These are phyloP conservation scores for Talaromyces adpressus DNA, from an alignment of 495 filamentous ascomycete species.

Conservation along the genomic window DNA sequence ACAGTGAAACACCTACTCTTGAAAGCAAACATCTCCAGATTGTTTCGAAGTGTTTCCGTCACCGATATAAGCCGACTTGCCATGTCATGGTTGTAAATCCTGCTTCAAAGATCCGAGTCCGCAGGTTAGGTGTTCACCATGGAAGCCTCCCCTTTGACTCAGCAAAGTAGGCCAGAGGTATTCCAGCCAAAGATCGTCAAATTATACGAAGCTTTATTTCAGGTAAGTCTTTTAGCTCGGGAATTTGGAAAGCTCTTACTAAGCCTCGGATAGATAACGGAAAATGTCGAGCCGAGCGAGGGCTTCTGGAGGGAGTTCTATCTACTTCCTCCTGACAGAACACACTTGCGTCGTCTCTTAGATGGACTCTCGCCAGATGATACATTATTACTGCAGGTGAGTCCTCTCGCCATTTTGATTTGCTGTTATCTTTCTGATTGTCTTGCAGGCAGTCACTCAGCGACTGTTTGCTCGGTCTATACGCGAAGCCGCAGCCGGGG, in stretches of 20 bases:
- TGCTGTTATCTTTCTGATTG: neutral
- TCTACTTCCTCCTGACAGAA: constrained; percentile 69
- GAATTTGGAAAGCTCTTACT: neutral
- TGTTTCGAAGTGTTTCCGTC: neutral
- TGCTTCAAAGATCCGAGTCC: neutral
- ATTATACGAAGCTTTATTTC: constrained; percentile 82
- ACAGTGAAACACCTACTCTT: neutral
- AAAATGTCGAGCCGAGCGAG: constrained; percentile 63
- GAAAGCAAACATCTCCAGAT: neutral
- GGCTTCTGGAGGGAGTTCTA: constrained; percentile 98
- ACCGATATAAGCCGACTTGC: neutral
- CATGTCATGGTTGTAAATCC: constrained; percentile 5
- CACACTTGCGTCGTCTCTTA: constrained; percentile 58
- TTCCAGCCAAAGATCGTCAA: constrained; percentile 92
- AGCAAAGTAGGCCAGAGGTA: constrained; percentile 80
- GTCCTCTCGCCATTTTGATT: neutral
- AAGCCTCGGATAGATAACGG: constrained; percentile 22
- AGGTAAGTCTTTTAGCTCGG: constrained; percentile 43
- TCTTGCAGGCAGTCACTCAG: constrained; percentile 49
- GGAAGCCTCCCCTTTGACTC: constrained; percentile 89
- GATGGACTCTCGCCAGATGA: constrained; percentile 63
- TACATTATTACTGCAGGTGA: constrained; percentile 53
- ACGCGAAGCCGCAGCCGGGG: constrained; percentile 55
- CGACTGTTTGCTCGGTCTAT: constrained; percentile 72
- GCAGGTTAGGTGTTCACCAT: constrained; percentile 34